Conservation (phyloP, 192 early-diverging fungal genomes). For the Gaertneriomyces semiglobifer region DNA sequence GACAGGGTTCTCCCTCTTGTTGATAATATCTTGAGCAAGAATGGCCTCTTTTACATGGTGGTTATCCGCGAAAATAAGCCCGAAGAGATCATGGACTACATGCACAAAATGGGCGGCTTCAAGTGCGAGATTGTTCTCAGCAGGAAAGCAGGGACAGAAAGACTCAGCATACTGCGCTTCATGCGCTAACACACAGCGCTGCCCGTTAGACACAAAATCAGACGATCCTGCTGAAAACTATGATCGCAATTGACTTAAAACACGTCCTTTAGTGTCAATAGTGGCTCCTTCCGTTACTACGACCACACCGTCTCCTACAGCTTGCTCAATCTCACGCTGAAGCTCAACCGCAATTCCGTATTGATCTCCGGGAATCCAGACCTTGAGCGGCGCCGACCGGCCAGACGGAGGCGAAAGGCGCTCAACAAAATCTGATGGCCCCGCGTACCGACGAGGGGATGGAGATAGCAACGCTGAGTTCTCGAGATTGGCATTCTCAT, state of each 20-base stretch:
- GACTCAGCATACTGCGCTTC: constrained; percentile 23
- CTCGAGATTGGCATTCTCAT: too few relatives aligned
- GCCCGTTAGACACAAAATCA: too few relatives aligned
- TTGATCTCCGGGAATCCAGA: constrained; percentile 17
- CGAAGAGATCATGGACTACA: constrained; percentile 65
- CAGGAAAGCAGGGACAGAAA: constrained; percentile 36
- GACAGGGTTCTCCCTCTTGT: constrained; percentile 55
- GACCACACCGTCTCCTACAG: constrained; percentile 6
- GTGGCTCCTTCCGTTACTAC: neutral
- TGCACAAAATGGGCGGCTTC: constrained; percentile 52
- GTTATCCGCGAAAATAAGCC: constrained; percentile 84
- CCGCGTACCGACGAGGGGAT: neutral
- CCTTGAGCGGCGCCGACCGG: neutral
- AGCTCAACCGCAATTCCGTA: neutral
- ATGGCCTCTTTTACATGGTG: constrained; percentile 82
- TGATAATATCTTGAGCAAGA: constrained; percentile 59
- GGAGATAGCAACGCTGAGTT: too few relatives aligned
- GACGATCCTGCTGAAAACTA: too few relatives aligned
- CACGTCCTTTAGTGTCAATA: constrained; percentile 4
- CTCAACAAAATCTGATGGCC: constrained; percentile 14
- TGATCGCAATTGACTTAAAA: neutral
- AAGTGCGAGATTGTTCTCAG: constrained; percentile 30
- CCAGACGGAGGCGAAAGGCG: constrained; percentile 14
- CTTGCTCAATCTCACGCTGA: constrained; percentile 6
- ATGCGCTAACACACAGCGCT: too few relatives aligned